Conservation (phyloP, 1,139 yeast species). For the Taiozyma sp. region DNA sequence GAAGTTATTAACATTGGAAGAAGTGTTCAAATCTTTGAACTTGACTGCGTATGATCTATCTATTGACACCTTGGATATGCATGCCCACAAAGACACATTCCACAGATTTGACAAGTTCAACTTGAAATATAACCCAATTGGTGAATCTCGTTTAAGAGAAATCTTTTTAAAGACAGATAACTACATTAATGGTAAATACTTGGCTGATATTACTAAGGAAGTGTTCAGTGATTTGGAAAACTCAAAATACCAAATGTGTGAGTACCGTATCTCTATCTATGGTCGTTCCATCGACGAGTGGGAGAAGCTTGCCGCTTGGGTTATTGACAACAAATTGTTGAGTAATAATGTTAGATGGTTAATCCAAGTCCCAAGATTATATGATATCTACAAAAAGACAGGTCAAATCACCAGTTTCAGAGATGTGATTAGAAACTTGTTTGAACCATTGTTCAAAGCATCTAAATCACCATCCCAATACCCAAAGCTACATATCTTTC, state of each 20-base stretch:
- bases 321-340: slow-evolving; percentile 83
- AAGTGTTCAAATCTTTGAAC: slow-evolving; percentile 86
- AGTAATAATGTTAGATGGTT: slow-evolving; percentile 97
- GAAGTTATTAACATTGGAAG: slow-evolving; percentile 73
- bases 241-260: slow-evolving; percentile 95
- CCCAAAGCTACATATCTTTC: slow-evolving; percentile 82
- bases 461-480: slow-evolving; percentile 76
- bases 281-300: slow-evolving; percentile 90
- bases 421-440: slow-evolving; percentile 71
- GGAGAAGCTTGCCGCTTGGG: slow-evolving; percentile 95
- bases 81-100: slow-evolving; percentile 96
- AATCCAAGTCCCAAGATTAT: slow-evolving; percentile 89
- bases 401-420: slow-evolving; percentile 67
- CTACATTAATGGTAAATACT: slow-evolving; percentile 77
- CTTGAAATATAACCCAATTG: slow-evolving; percentile 95
- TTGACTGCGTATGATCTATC: slow-evolving; percentile 91
- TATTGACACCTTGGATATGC: slow-evolving; percentile 98
- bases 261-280: slow-evolving; percentile 88
- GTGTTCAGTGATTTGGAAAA: slow-evolving; percentile 91
- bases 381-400: slow-evolving; percentile 79
- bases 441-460: slow-evolving; percentile 90
- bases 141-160: slow-evolving; percentile 94
- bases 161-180: slow-evolving; percentile 95
- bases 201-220: slow-evolving; percentile 91
- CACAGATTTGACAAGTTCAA: slow-evolving; percentile 98